phyloP scores from a whole-genome alignment of 192 early-diverging fungal species.

The Linnemannia exigua region DNA sequence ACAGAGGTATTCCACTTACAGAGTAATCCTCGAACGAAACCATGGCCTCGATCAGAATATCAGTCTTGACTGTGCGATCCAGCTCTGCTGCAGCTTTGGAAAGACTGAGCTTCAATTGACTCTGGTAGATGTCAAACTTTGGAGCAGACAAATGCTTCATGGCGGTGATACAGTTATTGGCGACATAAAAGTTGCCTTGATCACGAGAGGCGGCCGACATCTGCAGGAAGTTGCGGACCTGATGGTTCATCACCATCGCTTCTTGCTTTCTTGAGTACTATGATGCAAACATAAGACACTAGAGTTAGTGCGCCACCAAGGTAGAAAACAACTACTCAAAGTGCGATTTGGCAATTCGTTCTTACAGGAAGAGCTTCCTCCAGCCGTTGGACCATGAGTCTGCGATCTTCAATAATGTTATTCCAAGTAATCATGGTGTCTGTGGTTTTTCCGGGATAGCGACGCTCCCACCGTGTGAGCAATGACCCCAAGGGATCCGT shows the following conservation, averaged over 20 bases:
- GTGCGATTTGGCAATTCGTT: no score
- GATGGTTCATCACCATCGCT: conserved; percentile 21
- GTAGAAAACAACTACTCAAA: no score
- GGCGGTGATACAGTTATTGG: conserved; percentile 60
- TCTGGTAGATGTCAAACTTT: conserved; percentile 30
- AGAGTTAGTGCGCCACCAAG: not conserved
- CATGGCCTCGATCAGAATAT: conserved; percentile 19
- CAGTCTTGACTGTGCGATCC: conserved; percentile 24
- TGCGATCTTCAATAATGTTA: conserved; percentile 66
- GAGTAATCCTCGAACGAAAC: conserved; percentile 29
- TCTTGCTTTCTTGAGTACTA: conserved; percentile 44
- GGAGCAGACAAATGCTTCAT: conserved; percentile 48
- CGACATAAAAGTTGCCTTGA: conserved; percentile 71
- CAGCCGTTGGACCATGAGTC: conserved; percentile 62
- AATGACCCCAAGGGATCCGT: conserved; percentile 30
- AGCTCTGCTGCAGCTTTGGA: conserved; percentile 16
- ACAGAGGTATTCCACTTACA: conserved; percentile 17
- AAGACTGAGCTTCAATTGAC: conserved; percentile 42
- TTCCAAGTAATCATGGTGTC: conserved; percentile 75
- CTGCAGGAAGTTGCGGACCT: conserved; percentile 43
- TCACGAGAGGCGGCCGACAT: conserved; percentile 72
- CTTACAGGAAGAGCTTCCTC: conserved; percentile 27
- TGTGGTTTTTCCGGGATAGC: conserved; percentile 61
- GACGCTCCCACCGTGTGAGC: conserved; percentile 44
- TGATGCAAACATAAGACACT: not conserved